A percentile compares a stretch with the other conserved stretches of the same genome.
phyloP scores from a whole-genome alignment of 352 stramenopile species.

The Globisporangium paddicum region DNA sequence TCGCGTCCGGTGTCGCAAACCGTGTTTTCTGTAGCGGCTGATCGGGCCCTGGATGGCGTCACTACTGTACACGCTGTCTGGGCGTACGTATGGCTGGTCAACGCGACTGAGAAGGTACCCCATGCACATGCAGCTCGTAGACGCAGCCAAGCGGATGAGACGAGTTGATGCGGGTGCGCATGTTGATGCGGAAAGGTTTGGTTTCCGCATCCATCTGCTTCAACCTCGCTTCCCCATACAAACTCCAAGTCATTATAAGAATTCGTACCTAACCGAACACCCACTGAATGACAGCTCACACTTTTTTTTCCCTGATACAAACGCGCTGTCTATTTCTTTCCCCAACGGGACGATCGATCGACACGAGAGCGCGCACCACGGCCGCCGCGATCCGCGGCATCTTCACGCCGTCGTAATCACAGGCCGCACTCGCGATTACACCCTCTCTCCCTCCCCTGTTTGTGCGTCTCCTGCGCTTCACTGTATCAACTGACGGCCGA shows the following conservation, averaged over 20 bases:
- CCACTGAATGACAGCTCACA: not conserved
- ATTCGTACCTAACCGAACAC: not conserved
- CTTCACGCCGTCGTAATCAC: slow-evolving; percentile 1
- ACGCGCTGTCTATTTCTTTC: not conserved
- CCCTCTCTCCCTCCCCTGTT: not conserved
- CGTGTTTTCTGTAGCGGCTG: too few relatives aligned
- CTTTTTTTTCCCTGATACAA: not conserved
- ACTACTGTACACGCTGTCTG: too few relatives aligned
- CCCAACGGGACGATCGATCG: slow-evolving; percentile 1
- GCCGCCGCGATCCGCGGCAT: not conserved
- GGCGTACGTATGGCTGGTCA: too few relatives aligned
- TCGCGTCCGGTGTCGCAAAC: too few relatives aligned
- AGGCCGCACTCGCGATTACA: not conserved
- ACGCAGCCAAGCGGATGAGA: not conserved
- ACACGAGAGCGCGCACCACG: not conserved
- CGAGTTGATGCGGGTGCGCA: not conserved
- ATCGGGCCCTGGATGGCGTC: too few relatives aligned
- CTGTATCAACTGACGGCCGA: not conserved
- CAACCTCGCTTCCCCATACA: not conserved
- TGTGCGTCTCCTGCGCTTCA: not conserved
- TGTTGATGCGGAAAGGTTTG: too few relatives aligned
- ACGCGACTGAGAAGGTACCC: too few relatives aligned
- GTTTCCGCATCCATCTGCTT: not conserved
- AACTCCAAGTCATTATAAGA: not conserved
- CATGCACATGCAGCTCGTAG: not conserved